phyloP scores from a whole-genome alignment of 768 basidiomycete genomes.

The Podaxis mareebaensis region DNA sequence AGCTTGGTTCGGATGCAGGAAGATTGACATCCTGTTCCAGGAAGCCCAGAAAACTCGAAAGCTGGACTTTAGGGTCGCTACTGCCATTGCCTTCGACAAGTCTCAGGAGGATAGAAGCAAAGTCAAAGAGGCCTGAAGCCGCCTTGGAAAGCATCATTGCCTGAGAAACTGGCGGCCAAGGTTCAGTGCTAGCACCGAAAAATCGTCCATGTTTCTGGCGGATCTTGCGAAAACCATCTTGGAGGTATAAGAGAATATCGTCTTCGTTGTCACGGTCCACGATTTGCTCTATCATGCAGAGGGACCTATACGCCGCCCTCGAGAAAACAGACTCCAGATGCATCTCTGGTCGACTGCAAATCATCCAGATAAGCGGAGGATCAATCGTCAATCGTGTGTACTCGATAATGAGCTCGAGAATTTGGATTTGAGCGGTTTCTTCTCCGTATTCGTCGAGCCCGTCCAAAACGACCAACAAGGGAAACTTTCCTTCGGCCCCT shows the following conservation, averaged over 20 bases:
- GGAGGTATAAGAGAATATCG: not conserved
- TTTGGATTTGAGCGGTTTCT: not conserved
- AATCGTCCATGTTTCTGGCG: not conserved
- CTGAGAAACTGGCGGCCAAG: not conserved
- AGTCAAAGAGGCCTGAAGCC: constrained; percentile 1
- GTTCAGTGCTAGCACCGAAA: not conserved
- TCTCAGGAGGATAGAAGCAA: not conserved
- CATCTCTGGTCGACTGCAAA: not conserved
- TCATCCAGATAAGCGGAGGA: not conserved
- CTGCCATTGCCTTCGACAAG: not conserved
- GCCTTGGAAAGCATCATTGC: not conserved
- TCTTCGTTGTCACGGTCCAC: not conserved
- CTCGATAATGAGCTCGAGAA: not conserved
- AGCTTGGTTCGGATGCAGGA: not conserved
- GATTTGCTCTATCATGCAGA: not conserved
- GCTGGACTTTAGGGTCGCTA: not conserved
- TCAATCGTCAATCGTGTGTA: too few relatives aligned
- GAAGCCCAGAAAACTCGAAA: not conserved
- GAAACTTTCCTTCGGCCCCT: not conserved
- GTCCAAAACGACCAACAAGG: not conserved
- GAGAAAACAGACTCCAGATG: not conserved
- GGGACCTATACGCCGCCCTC: not conserved
- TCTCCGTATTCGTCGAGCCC: constrained; percentile 5
- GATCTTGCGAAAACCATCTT: not conserved
- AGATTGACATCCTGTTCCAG: too few relatives aligned